Percentiles rank a stretch among this genome's conserved stretches.
These are phyloP conservation scores for Funneliformis geosporum DNA, from an alignment of 192 early-diverging fungal species.

Conservation along the genomic window DNA sequence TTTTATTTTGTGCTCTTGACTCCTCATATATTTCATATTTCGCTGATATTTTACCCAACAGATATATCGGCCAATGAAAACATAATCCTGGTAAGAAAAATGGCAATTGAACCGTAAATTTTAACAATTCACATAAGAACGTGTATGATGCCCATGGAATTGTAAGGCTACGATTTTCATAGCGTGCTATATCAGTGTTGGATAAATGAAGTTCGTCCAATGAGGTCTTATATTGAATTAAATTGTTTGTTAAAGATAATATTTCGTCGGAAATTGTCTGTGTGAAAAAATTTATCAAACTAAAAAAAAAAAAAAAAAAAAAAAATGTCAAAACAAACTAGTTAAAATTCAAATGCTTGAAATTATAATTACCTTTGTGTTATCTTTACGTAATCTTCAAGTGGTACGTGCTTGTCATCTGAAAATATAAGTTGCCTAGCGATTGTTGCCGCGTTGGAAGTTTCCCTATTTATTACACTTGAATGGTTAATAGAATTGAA, in stretches of 20 bases:
- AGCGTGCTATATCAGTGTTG: conserved; percentile 44
- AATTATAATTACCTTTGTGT: conserved; percentile 47
- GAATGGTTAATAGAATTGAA: no score
- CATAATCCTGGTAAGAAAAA: conserved; percentile 46
- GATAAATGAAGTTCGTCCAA: conserved; percentile 33
- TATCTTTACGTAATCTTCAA: conserved; percentile 47
- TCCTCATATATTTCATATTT: conserved; percentile 48
- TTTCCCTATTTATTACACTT: conserved; percentile 40
- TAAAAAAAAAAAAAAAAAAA: conserved; percentile 13
- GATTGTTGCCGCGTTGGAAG: conserved; percentile 42
- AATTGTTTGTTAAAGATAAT: conserved; percentile 33
- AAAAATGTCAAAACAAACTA: background rate
- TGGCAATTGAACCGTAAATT: conserved; percentile 39
- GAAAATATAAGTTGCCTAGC: conserved; percentile 46
- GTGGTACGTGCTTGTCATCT: conserved; percentile 30
- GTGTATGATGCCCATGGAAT: conserved; percentile 32
- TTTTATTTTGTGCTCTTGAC: conserved; percentile 50
- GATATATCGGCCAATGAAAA: conserved; percentile 47
- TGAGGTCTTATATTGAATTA: conserved; percentile 39
- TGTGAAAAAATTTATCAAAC: conserved; percentile 29
- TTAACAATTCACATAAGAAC: conserved; percentile 30
- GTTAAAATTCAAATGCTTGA: no score
- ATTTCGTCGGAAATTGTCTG: conserved; percentile 24
- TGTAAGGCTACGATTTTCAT: conserved; percentile 41
- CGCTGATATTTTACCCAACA: conserved; percentile 43